phyloP scores from a whole-genome alignment of 2,329 filamentous ascomycete species.

The Colletotrichum liriopes region DNA sequence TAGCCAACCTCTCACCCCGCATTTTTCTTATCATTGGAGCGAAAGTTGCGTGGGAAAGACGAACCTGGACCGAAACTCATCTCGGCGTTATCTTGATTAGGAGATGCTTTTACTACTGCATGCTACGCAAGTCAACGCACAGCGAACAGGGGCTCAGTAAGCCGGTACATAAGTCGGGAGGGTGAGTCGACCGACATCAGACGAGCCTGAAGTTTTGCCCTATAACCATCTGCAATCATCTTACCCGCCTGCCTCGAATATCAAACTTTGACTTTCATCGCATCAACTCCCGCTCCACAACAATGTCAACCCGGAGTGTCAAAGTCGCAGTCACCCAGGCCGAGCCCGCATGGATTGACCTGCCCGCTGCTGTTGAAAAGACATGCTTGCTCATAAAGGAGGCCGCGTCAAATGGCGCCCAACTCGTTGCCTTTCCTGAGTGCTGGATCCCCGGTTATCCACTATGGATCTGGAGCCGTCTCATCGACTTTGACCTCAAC shows the following conservation, averaged over 20 bases:
- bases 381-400: slow-evolving; percentile 70
- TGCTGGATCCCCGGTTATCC: slow-evolving; percentile 71
- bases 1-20: background rate
- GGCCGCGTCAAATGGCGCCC: slow-evolving; percentile 67
- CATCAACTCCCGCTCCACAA: background rate
- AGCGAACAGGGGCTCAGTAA: too few relatives aligned
- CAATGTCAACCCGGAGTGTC: slow-evolving; percentile 26
- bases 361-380: slow-evolving; percentile 68
- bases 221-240: background rate
- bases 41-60: background rate
- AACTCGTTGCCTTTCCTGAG: slow-evolving; percentile 70
- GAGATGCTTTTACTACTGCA: background rate
- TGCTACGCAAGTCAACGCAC: background rate
- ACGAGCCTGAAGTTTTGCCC: background rate
- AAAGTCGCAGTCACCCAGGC: slow-evolving; percentile 68
- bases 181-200: background rate
- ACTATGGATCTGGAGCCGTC: slow-evolving; percentile 57
- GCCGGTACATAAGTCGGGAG: background rate
- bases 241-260: background rate
- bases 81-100: background rate
- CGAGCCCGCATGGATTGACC: slow-evolving; percentile 74
- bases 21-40: slow-evolving; percentile 1
- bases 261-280: background rate
- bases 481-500: slow-evolving; percentile 49
- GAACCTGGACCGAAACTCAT: background rate